Base-by-base conservation (phyloP, 169 alveolate genomes). In the Ichthyophthirius multifiliis region DNA sequence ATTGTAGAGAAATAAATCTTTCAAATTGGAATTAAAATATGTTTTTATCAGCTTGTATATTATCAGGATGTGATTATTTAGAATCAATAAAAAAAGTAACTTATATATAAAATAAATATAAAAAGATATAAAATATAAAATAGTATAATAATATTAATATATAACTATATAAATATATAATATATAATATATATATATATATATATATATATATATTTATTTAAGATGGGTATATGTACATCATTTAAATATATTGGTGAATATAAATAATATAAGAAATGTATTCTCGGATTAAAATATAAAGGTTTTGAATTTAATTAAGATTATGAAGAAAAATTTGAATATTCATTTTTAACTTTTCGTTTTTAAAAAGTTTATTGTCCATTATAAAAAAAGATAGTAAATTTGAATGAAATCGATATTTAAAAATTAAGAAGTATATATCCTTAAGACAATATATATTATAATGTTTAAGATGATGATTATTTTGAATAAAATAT, bases 61-160 rank as follows among this genome's bases (percentile, higher is more conserved):
- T 94, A 20, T 63, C 87, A 32, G 97, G 97, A 3, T 94, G 97
- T 32, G 97, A 94, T 82, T 94, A 94, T 80, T 84, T 91, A 20
- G 88, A 84, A 35, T 84, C 89, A 10, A 75, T 94, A 31, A 79
- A 82, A 35, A 94, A 94, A 0, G 85, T 94, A 55, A 20, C 1
- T 1, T n/a, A 15, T 20, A 20, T 47, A 15, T 12, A 20, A 3
- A 20, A 10, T 12, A 47, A 13, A 12, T 47, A 15, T 20, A 20
- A 15, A 15, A 47, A 23, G n/a, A n/a, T n/a, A n/a, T n/a, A n/a
- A n/a, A n/a, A n/a, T n/a, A n/a, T n/a, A n/a, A n/a, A n/a, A n/a
- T n/a, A n/a, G n/a, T n/a, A n/a, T n/a, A n/a, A n/a, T n/a, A n/a
- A n/a, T n/a, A n/a, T n/a, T n/a, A n/a, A n/a, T n/a, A n/a, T n/a